Evolutionary conservation across 495 filamentous ascomycete species (phyloP).

Genomic region (Hypoxylon intermedium): DNA sequence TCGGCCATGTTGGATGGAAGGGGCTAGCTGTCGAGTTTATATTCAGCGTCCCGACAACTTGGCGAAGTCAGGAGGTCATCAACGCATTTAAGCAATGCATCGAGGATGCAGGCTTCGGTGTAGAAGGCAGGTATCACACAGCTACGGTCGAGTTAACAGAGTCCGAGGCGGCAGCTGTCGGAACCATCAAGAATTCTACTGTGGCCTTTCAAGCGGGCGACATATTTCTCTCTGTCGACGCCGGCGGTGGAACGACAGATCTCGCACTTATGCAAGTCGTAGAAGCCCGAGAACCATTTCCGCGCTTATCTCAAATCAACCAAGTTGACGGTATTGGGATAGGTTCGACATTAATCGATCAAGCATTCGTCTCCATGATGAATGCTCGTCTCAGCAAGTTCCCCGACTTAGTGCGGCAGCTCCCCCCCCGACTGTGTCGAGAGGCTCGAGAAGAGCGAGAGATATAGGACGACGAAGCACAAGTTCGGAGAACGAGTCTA

Average conservation of each 20-base stretch:
- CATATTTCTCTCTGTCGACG: slow-evolving; percentile 47
- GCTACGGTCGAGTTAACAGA: slow-evolving; percentile 70
- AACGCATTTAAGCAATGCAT: slow-evolving; percentile 62
- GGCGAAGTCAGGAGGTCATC: slow-evolving; percentile 65
- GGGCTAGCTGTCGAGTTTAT: slow-evolving; percentile 65
- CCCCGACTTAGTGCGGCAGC: slow-evolving; percentile 32
- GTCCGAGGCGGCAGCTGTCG: slow-evolving; percentile 71
- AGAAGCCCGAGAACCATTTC: slow-evolving; percentile 35
- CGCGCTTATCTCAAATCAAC: slow-evolving; percentile 44
- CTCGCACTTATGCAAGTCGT: slow-evolving; percentile 48
- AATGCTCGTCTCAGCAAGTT: slow-evolving; percentile 32
- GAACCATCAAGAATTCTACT: slow-evolving; percentile 45
- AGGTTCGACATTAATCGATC: slow-evolving; percentile 48
- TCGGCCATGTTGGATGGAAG: slow-evolving; percentile 52
- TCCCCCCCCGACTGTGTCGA: slow-evolving; percentile 42
- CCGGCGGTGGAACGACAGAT: slow-evolving; percentile 50
- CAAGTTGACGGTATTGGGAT: slow-evolving; percentile 50
- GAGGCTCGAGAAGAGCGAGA: slow-evolving; percentile 41
- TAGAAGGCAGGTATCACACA: slow-evolving; percentile 51
- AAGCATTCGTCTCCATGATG: slow-evolving; percentile 43
- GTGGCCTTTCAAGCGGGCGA: slow-evolving; percentile 42
- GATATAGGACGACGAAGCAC: slow-evolving; percentile 48
- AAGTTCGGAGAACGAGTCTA: slow-evolving; percentile 50
- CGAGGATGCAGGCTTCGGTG: slow-evolving; percentile 58
- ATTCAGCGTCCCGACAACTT: slow-evolving; percentile 73